phyloP scores from a whole-genome alignment of 2,329 filamentous ascomycete genomes.

The Gnomoniopsis smithogilvyi region DNA sequence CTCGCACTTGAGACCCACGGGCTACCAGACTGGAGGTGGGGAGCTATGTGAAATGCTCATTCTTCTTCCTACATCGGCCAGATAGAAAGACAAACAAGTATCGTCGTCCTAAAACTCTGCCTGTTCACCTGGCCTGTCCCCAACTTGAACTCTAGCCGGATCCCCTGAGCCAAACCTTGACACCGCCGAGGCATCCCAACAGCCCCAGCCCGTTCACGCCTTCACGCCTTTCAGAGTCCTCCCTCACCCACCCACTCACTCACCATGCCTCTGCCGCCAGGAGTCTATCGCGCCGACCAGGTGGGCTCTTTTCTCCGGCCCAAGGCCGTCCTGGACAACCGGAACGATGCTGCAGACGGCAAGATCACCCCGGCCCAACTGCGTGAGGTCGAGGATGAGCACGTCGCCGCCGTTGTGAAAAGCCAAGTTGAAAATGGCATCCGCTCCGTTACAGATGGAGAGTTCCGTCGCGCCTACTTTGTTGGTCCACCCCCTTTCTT shows the following conservation, averaged over 20 bases:
- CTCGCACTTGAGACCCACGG: too few relatives aligned
- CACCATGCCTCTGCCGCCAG: slow-evolving; percentile 36
- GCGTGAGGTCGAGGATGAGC: slow-evolving; percentile 47
- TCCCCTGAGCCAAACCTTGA: too few relatives aligned
- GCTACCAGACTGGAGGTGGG: too few relatives aligned
- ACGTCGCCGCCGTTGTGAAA: slow-evolving; percentile 44
- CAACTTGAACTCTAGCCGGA: too few relatives aligned
- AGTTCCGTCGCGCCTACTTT: slow-evolving; percentile 56
- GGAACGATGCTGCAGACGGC: slow-evolving; percentile 42
- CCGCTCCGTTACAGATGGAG: slow-evolving; percentile 51
- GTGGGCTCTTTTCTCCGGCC: slow-evolving; percentile 54
- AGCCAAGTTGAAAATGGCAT: slow-evolving; percentile 47
- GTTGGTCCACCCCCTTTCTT: too few relatives aligned
- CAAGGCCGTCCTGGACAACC: slow-evolving; percentile 44
- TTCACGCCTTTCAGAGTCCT: background rate
- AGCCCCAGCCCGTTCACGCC: too few relatives aligned
- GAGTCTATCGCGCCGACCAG: slow-evolving; percentile 50
- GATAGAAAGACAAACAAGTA: too few relatives aligned
- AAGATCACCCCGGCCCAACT: slow-evolving; percentile 40
- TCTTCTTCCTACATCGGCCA: too few relatives aligned
- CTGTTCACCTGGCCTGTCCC: too few relatives aligned
- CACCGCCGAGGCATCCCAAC: too few relatives aligned
- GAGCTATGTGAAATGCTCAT: too few relatives aligned
- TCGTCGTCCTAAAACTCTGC: too few relatives aligned
- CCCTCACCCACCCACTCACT: background rate